Conservation (phyloP, 768 basidiomycete genomes). For the Naganishia vaughanmartiniae region DNA sequence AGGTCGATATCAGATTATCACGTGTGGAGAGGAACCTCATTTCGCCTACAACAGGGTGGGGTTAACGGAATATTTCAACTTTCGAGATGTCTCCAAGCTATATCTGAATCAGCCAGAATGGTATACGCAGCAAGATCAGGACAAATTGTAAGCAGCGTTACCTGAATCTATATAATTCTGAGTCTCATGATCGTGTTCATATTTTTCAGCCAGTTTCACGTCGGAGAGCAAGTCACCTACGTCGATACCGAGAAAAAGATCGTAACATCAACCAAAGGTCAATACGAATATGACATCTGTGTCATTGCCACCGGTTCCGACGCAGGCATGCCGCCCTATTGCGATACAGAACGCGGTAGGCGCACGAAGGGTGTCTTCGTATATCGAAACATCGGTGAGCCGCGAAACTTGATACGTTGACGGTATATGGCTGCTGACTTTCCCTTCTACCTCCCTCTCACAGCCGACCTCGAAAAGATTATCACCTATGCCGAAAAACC, state of each 20-base stretch:
- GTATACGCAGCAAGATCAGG: constrained; percentile 63
- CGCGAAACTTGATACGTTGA: neutral
- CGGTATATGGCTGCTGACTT: neutral
- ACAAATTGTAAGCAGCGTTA: constrained; percentile 54
- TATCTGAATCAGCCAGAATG: constrained; percentile 63
- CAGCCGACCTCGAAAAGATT: constrained; percentile 63
- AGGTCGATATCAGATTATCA: constrained; percentile 59
- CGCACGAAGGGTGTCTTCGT: constrained; percentile 64
- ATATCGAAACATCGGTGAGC: constrained; percentile 62
- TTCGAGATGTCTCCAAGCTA: constrained; percentile 62
- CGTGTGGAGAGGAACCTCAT: constrained; percentile 61
- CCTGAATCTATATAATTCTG: constrained; percentile 53
- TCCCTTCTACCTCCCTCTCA: neutral
- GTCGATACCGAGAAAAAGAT: constrained; percentile 50
- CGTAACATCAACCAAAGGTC: constrained; percentile 58
- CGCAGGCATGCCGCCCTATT: constrained; percentile 64
- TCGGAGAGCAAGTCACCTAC: constrained; percentile 44
- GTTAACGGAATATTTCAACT: constrained; percentile 64
- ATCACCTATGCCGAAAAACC: constrained; percentile 60
- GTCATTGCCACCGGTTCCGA: constrained; percentile 69
- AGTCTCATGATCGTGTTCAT: neutral
- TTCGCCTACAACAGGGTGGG: constrained; percentile 47
- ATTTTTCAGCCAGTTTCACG: constrained; percentile 37
- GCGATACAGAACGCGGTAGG: constrained; percentile 54
- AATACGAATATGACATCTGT: constrained; percentile 62